A percentile compares a stretch with the other conserved stretches of the same genome.
Evolutionary conservation across 2,329 filamentous ascomycete genomes (phyloP).

Genomic region (Phialocephala sp.): DNA sequence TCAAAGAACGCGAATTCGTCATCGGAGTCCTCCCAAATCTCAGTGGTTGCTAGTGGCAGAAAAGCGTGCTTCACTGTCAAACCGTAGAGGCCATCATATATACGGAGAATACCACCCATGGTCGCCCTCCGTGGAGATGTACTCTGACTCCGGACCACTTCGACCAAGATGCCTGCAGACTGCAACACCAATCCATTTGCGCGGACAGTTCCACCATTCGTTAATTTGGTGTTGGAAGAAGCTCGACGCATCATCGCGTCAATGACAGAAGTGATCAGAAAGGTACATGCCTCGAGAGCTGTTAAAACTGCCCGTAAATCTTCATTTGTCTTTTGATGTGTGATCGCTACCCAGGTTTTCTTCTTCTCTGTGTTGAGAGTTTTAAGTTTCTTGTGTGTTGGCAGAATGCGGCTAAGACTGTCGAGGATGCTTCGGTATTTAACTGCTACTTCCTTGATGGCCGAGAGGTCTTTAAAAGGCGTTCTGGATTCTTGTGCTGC

Average conservation of each 20-base stretch:
- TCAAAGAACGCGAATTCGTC: constrained; percentile 8
- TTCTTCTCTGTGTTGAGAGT: background rate
- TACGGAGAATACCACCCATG: constrained; percentile 7
- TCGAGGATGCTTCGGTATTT: background rate
- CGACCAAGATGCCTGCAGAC: background rate
- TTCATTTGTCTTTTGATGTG: background rate
- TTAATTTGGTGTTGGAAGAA: background rate
- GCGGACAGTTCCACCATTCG: background rate
- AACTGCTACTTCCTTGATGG: background rate
- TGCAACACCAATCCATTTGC: background rate
- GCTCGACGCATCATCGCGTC: background rate
- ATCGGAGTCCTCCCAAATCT: background rate
- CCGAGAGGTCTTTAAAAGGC: background rate
- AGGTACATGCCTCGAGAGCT: background rate
- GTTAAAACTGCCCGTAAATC: background rate
- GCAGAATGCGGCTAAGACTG: background rate
- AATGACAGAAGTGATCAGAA: background rate
- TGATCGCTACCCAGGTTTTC: background rate
- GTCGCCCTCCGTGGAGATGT: background rate
- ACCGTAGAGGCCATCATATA: background rate
- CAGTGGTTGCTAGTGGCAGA: background rate
- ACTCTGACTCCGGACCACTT: background rate
- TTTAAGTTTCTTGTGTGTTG: background rate
- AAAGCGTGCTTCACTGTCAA: constrained; percentile 15
- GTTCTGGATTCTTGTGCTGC: background rate